A percentile compares a stretch with the other conserved stretches of the same genome.
These are phyloP conservation scores for Talaromyces wortmannii DNA, from an alignment of 495 filamentous ascomycete species.

Conservation along the genomic window DNA sequence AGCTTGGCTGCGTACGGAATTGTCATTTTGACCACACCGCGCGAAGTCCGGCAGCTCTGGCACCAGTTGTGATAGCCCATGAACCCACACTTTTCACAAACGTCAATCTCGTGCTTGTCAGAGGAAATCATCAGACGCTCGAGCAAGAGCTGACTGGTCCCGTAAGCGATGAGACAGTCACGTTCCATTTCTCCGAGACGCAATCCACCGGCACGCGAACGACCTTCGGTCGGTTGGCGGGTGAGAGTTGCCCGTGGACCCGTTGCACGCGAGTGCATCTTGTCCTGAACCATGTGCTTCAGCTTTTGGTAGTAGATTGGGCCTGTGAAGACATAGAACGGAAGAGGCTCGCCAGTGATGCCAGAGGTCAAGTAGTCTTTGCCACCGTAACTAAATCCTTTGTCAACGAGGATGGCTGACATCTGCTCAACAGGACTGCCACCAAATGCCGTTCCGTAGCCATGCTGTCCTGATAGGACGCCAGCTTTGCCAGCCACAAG, in stretches of 20 bases:
- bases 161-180: slow-evolving; percentile 94
- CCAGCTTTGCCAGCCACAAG: slow-evolving; percentile 92
- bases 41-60: slow-evolving; percentile 76
- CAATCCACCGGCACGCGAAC: slow-evolving; percentile 85
- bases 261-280: slow-evolving; percentile 94
- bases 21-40: slow-evolving; percentile 77
- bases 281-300: slow-evolving; percentile 99
- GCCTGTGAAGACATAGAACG: slow-evolving; percentile 96
- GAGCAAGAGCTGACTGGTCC: slow-evolving; percentile 82
- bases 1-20: slow-evolving; percentile 99
- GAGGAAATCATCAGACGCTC: slow-evolving; percentile 92
- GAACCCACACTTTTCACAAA: slow-evolving; percentile 87
- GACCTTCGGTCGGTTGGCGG: slow-evolving; percentile 93
- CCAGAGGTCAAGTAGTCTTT: slow-evolving; percentile 95
- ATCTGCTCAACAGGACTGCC: slow-evolving; percentile 88
- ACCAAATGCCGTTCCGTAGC: slow-evolving; percentile 93
- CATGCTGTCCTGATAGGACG: slow-evolving; percentile 69
- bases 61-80: slow-evolving; percentile 96
- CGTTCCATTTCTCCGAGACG: slow-evolving; percentile 98
- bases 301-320: slow-evolving; percentile 99
- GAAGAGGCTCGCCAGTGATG: slow-evolving; percentile 88
- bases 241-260: slow-evolving; percentile 89
- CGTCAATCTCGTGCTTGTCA: slow-evolving; percentile 83
- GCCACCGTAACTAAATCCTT: slow-evolving; percentile 91
- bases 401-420: slow-evolving; percentile 72